phyloP scores from a whole-genome alignment of 306 rosid genomes.

The Cucurbita maxima region DNA sequence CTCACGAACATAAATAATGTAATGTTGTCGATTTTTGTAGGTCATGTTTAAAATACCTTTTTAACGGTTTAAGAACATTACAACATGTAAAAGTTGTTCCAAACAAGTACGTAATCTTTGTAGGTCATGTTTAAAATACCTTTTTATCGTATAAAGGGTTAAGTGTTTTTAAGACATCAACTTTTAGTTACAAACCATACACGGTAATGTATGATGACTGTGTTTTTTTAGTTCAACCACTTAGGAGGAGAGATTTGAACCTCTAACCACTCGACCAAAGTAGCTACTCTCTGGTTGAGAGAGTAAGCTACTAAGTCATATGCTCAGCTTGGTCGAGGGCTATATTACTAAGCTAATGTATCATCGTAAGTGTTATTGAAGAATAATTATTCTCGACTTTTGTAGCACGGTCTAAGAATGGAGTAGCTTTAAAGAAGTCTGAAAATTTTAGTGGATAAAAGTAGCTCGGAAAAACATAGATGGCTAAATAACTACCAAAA shows the following conservation, averaged over 20 bases:
- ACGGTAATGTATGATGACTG: too few species aligned
- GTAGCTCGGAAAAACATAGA: neutral
- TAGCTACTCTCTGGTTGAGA: too few species aligned
- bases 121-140: too few species aligned
- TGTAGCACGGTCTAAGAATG: neutral
- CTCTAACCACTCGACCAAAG: too few species aligned
- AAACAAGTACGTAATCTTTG: neutral
- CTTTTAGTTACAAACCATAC: neutral
- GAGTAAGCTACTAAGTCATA: neutral
- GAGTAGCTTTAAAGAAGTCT: neutral
- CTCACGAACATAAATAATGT: too few species aligned
- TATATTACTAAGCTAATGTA: neutral
- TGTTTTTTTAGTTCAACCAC: too few species aligned
- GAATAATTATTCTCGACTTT: neutral
- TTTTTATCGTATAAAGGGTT: neutral
- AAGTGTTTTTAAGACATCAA: neutral
- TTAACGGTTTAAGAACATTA: neutral
- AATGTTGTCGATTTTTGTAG: neutral
- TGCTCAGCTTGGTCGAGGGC: neutral
- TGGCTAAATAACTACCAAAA: neutral
- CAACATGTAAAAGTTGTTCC: neutral
- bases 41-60: too few species aligned
- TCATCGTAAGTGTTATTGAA: neutral
- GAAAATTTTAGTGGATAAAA: neutral
- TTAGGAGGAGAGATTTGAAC: too few species aligned